Conservation (phyloP, 1,284 basidiomycete species). For the Testicularia cyperi region DNA sequence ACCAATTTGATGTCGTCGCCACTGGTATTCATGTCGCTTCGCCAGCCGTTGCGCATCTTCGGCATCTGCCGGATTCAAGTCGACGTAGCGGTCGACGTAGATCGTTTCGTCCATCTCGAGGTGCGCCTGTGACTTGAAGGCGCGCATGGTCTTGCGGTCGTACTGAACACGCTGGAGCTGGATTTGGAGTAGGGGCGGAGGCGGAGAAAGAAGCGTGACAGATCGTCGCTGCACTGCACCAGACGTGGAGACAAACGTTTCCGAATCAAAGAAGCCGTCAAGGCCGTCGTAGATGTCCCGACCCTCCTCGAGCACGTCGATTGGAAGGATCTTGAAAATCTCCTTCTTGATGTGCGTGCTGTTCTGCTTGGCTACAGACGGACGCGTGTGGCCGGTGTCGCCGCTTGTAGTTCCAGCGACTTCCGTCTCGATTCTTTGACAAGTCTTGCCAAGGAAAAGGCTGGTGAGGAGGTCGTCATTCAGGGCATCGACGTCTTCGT, state of each 20-base stretch:
- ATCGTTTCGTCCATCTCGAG: slow-evolving; percentile 85
- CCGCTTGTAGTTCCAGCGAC: background rate
- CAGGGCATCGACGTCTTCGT: background rate
- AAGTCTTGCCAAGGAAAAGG: slow-evolving; percentile 50
- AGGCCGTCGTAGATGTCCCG: slow-evolving; percentile 92
- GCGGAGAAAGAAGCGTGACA: slow-evolving; percentile 78
- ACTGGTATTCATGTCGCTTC: slow-evolving; percentile 65
- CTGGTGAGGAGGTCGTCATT: slow-evolving; percentile 29
- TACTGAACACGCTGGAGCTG: slow-evolving; percentile 96
- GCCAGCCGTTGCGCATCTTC: slow-evolving; percentile 65
- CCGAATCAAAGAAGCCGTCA: slow-evolving; percentile 85
- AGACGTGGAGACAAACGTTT: slow-evolving; percentile 74
- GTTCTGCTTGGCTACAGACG: slow-evolving; percentile 9
- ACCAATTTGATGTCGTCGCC: slow-evolving; percentile 25
- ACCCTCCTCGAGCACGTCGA: slow-evolving; percentile 82
- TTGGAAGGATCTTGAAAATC: slow-evolving; percentile 86
- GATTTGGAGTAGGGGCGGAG: slow-evolving; percentile 90
- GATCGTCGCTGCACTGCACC: slow-evolving; percentile 84
- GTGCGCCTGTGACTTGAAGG: slow-evolving; percentile 94
- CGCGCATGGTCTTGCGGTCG: slow-evolving; percentile 80
- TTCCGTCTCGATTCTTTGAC: slow-evolving; percentile 43
- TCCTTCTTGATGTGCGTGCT: slow-evolving; percentile 79
- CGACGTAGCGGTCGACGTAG: slow-evolving; percentile 85
- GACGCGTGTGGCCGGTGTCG: background rate
- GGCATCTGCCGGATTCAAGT: slow-evolving; percentile 68